Conservation (phyloP, 140 eudicot genomes). For the Cichorium intybus region DNA sequence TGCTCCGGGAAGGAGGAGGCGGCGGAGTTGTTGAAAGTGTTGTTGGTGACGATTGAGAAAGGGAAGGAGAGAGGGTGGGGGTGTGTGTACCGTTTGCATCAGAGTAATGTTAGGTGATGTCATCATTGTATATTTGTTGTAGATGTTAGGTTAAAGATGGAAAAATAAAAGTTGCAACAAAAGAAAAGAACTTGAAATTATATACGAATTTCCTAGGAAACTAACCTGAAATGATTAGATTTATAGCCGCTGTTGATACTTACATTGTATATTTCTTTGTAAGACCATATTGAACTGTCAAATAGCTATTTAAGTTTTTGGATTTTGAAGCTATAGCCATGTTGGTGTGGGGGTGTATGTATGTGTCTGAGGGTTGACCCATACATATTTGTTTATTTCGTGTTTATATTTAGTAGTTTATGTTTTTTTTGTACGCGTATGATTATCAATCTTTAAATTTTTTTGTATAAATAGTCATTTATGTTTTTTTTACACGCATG, state of each 20-base stretch:
- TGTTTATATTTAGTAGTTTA: too few species aligned
- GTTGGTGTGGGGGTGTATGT: too few species aligned
- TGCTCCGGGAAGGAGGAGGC: conserved; percentile 60
- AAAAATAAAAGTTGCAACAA: neutral
- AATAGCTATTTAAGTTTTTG: neutral
- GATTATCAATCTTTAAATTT: too few species aligned
- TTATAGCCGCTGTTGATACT: neutral
- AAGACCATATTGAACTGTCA: neutral
- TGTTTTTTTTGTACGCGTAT: too few species aligned
- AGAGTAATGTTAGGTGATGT: conserved; percentile 49
- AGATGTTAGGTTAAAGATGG: conserved; percentile 15
- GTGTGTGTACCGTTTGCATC: conserved; percentile 63
- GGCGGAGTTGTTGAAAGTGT: conserved; percentile 50
- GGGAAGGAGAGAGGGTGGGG: conserved; percentile 86
- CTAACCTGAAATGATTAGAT: neutral
- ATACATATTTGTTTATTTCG: too few species aligned
- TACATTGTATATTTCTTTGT: neutral
- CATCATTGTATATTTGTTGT: neutral
- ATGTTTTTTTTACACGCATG: too few species aligned
- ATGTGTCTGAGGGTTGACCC: too few species aligned
- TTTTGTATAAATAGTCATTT: too few species aligned
- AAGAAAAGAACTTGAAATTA: neutral
- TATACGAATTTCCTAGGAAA: neutral
- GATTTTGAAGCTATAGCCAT: too few species aligned
- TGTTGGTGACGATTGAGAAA: conserved; percentile 55